Evolutionary conservation across 164 flowering plant species (phyloP), one percentile per base, ranked within the genome.

Genomic region (Macadamia tetraphylla): DNA sequence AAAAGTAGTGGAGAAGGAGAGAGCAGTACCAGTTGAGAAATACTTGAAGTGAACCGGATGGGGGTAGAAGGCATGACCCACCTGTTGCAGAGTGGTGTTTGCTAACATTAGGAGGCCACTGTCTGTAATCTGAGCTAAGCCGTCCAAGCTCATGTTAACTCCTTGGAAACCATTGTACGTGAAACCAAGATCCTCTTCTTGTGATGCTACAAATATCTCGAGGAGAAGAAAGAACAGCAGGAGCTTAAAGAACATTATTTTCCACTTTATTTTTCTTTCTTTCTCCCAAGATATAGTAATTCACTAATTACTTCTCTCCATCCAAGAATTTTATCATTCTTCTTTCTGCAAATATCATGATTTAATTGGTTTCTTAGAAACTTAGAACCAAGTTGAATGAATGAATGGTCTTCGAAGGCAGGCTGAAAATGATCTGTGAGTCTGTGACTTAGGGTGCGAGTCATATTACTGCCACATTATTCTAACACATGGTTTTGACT

Each of bases 61-160:
- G 2, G 77, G 71, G 40, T 53, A 69, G 49, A 71, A 74, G 46
- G 77, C 77, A 29, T 71, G 77, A 29, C 74, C 77, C 9, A 8
- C 6, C 60, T 56, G 62, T 13, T 29, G 64, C n/a, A 4, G 1
- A 56, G 69, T 51, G 58, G 18, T n/a, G 58, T 79, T 66, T n/a
- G 80, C 68, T 1, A 79, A 67, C 57, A 3, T 29, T 44, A 79
- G 40, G 42, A 72, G 58, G n/a, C 75, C 78, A 6, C 58, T 64
- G 15, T 65, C 29, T 14, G 69, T 66, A 69, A 76, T 9, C 60
- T 29, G 29, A 8, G 82, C 79, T 51, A 51, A 7, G 43, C 77
- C 79, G 42, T 71, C 70, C 9, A 79, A 70, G 70, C 44, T 72
- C 17, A 78, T 14, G 63, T 72, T 69, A 17, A 75, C 64, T 1